phyloP scores from a whole-genome alignment of 768 basidiomycete species.

The Lentinula lateritia region DNA sequence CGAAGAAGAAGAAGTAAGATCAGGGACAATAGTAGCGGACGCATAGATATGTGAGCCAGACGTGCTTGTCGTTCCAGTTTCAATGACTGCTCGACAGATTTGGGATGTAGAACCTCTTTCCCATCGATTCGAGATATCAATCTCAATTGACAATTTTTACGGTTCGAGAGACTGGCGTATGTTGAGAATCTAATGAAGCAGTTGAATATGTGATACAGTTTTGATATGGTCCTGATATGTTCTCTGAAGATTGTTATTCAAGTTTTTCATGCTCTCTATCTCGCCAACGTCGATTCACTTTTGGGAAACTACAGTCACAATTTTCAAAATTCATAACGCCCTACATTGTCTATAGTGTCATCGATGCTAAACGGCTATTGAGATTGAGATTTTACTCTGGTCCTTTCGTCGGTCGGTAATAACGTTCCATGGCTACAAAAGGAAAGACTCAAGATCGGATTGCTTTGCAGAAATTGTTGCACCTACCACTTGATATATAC shows the following conservation, averaged over 20 bases:
- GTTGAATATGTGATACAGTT: no score
- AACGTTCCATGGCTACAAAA: background rate
- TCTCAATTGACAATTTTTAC: no score
- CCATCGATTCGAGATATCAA: background rate
- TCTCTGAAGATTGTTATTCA: no score
- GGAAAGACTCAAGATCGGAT: background rate
- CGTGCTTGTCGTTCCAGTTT: background rate
- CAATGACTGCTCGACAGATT: no score
- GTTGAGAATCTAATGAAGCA: no score
- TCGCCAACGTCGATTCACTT: no score
- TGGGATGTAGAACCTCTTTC: no score
- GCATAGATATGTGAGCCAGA: background rate
- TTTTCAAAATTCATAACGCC: no score
- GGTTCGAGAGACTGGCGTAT: no score
- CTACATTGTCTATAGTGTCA: no score
- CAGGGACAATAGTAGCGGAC: background rate
- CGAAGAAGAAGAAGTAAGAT: slow-evolving; percentile 52
- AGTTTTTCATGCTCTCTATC: background rate
- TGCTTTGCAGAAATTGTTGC: background rate
- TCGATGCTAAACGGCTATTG: no score
- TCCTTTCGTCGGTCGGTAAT: background rate
- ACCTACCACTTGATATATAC: background rate
- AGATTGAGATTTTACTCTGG: background rate
- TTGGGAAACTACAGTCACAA: background rate
- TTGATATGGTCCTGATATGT: no score